Evolutionary conservation across 129 eudicot genomes (phyloP).

Genomic region (Helianthus tuberosus): DNA sequence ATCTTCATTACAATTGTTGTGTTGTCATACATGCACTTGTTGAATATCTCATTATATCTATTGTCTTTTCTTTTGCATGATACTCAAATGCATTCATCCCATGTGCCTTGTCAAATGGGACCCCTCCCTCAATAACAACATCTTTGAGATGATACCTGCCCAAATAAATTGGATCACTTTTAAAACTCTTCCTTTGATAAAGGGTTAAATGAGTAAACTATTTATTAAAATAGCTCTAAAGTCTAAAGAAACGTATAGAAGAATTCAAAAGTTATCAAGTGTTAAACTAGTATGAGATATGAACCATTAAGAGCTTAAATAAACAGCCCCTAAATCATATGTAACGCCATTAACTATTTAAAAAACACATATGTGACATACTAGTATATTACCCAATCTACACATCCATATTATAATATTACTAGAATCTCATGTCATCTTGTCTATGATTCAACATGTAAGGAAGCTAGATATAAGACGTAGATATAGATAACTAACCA

Average conservation of each 20-base stretch:
- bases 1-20: conserved; percentile 38
- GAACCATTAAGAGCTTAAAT: too few species aligned
- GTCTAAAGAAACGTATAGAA: background rate
- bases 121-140: conserved; percentile 43
- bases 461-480: background rate
- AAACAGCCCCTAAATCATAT: too few species aligned
- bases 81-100: conserved; percentile 49
- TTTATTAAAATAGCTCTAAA: too few species aligned
- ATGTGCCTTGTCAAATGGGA: conserved; percentile 51
- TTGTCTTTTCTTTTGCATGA: conserved; percentile 34
- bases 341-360: too few species aligned
- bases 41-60: conserved; percentile 39
- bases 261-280: background rate
- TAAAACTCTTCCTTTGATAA: background rate
- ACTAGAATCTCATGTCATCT: too few species aligned
- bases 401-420: too few species aligned
- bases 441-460: too few species aligned
- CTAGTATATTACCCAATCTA: too few species aligned
- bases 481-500: conserved; percentile 36
- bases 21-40: conserved; percentile 32
- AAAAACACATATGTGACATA: too few species aligned
- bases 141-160: conserved; percentile 45
- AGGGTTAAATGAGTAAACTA: background rate
- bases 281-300: too few species aligned
- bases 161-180: background rate